Conservation (phyloP, 129 eudicot genomes). For the Escallonia rubra region DNA sequence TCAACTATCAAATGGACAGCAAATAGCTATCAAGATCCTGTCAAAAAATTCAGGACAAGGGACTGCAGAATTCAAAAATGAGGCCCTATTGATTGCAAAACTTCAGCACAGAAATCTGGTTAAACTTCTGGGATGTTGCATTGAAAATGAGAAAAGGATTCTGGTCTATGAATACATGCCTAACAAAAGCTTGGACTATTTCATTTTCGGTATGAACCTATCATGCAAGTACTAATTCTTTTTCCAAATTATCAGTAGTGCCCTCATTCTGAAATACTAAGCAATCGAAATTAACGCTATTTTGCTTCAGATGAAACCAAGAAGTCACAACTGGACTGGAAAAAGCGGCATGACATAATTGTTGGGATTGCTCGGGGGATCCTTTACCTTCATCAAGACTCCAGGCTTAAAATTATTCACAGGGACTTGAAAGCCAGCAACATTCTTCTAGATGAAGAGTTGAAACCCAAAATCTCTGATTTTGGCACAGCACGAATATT, state of each 20-base stretch:
- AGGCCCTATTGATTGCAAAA: background rate
- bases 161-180: constrained; percentile 2
- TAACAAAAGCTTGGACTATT: background rate
- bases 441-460: constrained; percentile 1
- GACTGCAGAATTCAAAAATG: background rate
- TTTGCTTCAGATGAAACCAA: background rate
- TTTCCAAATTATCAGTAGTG: too few species aligned
- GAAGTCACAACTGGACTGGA: background rate
- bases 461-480: constrained; percentile 1
- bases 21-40: constrained; percentile 11
- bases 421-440: constrained; percentile 3
- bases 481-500: constrained; percentile 3
- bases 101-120: background rate
- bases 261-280: too few species aligned
- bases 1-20: constrained; percentile 11
- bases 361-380: constrained; percentile 8
- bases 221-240: background rate
- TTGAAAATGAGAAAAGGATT: background rate
- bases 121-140: background rate
- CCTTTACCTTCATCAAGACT: constrained; percentile 20
- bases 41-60: constrained; percentile 9
- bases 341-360: background rate
- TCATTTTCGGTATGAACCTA: background rate
- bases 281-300: too few species aligned
- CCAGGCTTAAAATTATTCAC: background rate